Evolutionary conservation across 371 early-diverging fungal genomes (phyloP).

Genomic region (Paraphysoderma sedebokerense): DNA sequence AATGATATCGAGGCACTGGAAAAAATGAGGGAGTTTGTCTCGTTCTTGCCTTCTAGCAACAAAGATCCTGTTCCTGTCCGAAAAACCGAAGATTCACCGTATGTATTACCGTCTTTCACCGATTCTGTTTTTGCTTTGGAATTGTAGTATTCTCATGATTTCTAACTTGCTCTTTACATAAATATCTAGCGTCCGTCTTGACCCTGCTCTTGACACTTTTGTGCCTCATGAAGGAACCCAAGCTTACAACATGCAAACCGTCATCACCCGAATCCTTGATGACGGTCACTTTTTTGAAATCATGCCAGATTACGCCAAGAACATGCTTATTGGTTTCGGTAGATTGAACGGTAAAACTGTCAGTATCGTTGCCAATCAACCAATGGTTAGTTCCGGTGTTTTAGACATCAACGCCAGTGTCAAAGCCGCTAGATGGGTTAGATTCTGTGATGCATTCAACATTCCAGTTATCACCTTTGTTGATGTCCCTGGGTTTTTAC

Average conservation of each 20-base stretch:
- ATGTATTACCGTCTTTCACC: not conserved
- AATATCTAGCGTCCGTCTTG: conserved; percentile 38
- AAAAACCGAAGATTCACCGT: conserved; percentile 47
- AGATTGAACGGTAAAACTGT: conserved; percentile 77
- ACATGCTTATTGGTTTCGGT: conserved; percentile 82
- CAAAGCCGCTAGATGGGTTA: conserved; percentile 90
- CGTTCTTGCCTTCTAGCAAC: conserved; percentile 78
- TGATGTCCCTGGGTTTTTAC: conserved; percentile 96
- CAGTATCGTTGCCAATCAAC: conserved; percentile 93
- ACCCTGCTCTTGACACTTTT: conserved; percentile 66
- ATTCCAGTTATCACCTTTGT: conserved; percentile 87
- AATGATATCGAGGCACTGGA: conserved; percentile 91
- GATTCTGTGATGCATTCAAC: conserved; percentile 92
- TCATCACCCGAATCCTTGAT: conserved; percentile 68
- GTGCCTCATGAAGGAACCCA: conserved; percentile 75
- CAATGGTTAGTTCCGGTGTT: conserved; percentile 84
- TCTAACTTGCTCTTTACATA: too few relatives aligned
- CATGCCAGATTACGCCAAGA: conserved; percentile 79
- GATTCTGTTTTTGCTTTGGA: not conserved
- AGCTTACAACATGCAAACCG: conserved; percentile 93
- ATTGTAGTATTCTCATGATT: too few relatives aligned
- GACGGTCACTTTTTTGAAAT: conserved; percentile 79
- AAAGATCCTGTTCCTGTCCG: conserved; percentile 43
- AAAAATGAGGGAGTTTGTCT: conserved; percentile 64
- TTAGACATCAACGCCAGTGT: conserved; percentile 89